Percentiles rank a stretch among this genome's conserved stretches.
phyloP scores from a whole-genome alignment of 2,329 filamentous ascomycete species.

The Colletotrichum incanum region DNA sequence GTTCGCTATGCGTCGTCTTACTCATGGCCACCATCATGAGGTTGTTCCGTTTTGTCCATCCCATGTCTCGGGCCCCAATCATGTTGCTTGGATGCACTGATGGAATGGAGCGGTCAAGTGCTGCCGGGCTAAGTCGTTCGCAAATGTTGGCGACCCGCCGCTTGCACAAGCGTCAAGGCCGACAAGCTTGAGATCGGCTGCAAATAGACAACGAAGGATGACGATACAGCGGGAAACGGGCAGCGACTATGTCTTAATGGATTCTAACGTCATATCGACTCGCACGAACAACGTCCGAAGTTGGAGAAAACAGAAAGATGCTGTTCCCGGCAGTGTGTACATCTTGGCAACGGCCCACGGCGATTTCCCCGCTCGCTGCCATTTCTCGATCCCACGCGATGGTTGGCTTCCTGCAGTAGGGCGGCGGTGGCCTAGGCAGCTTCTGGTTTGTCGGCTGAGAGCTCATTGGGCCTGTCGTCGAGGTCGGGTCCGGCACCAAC shows the following conservation, averaged over 20 bases:
- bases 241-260: constrained; percentile 7
- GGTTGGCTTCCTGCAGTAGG: constrained; percentile 4
- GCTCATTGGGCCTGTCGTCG: not conserved
- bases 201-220: not conserved
- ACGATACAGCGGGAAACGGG: constrained; percentile 24
- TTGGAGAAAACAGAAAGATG: not conserved
- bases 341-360: constrained; percentile 17
- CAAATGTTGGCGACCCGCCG: not conserved
- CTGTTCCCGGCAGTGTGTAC: not conserved
- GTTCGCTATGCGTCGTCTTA: constrained; percentile 26
- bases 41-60: not conserved
- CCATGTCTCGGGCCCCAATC: not conserved
- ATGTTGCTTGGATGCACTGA: not conserved
- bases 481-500: constrained; percentile 28
- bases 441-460: constrained; percentile 11
- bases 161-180: constrained; percentile 21
- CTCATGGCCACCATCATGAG: constrained; percentile 15
- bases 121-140: constrained; percentile 22
- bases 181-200: constrained; percentile 14
- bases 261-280: not conserved
- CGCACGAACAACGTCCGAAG: constrained; percentile 3
- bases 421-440: constrained; percentile 8
- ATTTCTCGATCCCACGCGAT: constrained; percentile 12
- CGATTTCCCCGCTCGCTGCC: constrained; percentile 20
- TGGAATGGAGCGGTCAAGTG: constrained; percentile 21